These are phyloP conservation scores for Ceratobasidium sp. DNA, from an alignment of 1,284 basidiomycete species.

Conservation along the genomic window DNA sequence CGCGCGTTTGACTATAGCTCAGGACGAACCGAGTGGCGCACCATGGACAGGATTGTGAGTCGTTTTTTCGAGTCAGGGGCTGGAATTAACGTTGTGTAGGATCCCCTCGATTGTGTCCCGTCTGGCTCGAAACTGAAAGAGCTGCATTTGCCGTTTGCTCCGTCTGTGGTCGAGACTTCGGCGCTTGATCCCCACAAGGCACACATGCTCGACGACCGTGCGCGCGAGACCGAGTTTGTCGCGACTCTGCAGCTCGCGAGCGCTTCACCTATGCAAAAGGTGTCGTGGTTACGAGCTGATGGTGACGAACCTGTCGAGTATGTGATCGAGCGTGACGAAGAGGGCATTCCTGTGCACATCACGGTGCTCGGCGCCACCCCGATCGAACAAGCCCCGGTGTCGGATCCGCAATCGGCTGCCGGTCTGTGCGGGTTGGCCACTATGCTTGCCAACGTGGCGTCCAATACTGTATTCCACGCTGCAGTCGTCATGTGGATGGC, in stretches of 20 bases:
- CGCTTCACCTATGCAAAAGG: conserved; percentile 25
- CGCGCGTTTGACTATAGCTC: conserved; percentile 24
- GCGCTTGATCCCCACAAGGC: conserved; percentile 20
- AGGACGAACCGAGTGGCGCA: conserved; percentile 29
- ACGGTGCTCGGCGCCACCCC: neutral
- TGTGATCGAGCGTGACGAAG: conserved; percentile 13
- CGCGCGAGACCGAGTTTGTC: conserved; percentile 20
- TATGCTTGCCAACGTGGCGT: conserved; percentile 14
- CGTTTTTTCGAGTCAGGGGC: neutral
- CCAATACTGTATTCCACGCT: conserved; percentile 24
- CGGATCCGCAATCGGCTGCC: neutral
- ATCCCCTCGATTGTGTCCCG: conserved; percentile 23
- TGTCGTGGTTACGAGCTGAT: conserved; percentile 27
- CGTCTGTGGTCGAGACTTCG: neutral
- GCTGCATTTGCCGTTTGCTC: conserved; percentile 20
- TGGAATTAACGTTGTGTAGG: conserved; percentile 3
- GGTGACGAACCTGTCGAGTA: conserved; percentile 28
- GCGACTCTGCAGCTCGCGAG: conserved; percentile 24
- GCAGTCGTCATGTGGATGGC: conserved; percentile 22
- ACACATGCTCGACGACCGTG: neutral
- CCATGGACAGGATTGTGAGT: conserved; percentile 27
- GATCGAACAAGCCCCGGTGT: neutral
- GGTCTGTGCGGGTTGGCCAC: neutral
- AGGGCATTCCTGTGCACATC: conserved; percentile 15
- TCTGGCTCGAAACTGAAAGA: conserved; percentile 14